Evolutionary conservation across 108 stramenopile species (phyloP).

Genomic region (Cylindrotheca closterium): DNA sequence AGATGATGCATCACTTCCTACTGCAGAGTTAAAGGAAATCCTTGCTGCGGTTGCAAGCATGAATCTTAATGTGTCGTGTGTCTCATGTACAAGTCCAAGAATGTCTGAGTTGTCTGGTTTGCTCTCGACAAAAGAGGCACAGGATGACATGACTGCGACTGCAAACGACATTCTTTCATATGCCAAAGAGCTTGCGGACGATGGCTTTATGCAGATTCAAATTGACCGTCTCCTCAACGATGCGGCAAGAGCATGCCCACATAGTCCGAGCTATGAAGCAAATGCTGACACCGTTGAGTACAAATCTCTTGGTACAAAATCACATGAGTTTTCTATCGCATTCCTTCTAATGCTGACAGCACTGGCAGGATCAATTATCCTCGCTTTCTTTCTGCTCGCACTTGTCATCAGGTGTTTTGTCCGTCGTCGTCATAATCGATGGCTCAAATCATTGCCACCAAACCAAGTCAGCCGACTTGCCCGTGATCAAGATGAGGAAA

Average conservation of each 20-base stretch:
- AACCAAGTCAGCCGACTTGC: slow-evolving; percentile 14
- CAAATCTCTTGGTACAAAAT: slow-evolving; percentile 26
- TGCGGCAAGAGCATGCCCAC: slow-evolving; percentile 60
- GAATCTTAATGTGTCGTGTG: slow-evolving; percentile 52
- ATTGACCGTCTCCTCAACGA: slow-evolving; percentile 64
- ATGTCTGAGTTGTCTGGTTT: slow-evolving; percentile 49
- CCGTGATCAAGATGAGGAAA: slow-evolving; percentile 25
- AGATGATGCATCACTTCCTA: slow-evolving; percentile 22
- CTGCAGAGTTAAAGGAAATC: slow-evolving; percentile 46
- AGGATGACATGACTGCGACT: slow-evolving; percentile 45
- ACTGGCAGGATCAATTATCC: slow-evolving; percentile 13
- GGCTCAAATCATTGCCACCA: slow-evolving; percentile 43
- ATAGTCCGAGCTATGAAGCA: slow-evolving; percentile 43
- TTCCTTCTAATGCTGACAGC: slow-evolving; percentile 50
- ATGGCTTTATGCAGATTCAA: slow-evolving; percentile 56
- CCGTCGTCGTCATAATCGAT: slow-evolving; percentile 44
- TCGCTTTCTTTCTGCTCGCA: slow-evolving; percentile 23
- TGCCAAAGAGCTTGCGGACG: slow-evolving; percentile 37
- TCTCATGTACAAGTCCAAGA: slow-evolving; percentile 58
- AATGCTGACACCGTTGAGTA: slow-evolving; percentile 35
- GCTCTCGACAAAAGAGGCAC: slow-evolving; percentile 41
- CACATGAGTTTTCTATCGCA: slow-evolving; percentile 18
- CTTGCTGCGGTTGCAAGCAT: slow-evolving; percentile 41
- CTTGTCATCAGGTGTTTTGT: slow-evolving; percentile 33
- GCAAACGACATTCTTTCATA: slow-evolving; percentile 56